Base-by-base conservation (phyloP, 805 yeast species). In the Hanseniaspora guilliermondii region DNA sequence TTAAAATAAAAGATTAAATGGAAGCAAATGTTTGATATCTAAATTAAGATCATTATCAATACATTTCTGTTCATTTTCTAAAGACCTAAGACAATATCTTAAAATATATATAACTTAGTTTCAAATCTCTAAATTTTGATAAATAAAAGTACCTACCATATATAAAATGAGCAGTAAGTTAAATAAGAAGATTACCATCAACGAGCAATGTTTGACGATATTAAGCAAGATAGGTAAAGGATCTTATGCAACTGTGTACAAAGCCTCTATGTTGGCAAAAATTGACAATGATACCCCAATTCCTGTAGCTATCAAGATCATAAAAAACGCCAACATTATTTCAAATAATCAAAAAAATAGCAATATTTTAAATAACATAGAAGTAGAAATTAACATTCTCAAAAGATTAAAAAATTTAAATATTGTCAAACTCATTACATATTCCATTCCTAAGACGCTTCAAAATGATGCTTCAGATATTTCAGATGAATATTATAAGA, bases 191-290 rank as follows among this genome's bases (percentile, higher is more conserved):
- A 44, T 44, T 21, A 44, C 25, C 5, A 32, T 44, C 25, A 44
- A 44, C 14, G n/a, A 44, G 2, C 36, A 30, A 22, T 11, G n/a
- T 2, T 17, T 52, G n/a, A 37, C 40, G 4, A 52, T 67, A 27
- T 69, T 63, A 44, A 65, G 63, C 38, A 95, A 88, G 66, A 91
- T 93, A 53, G 98, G 98, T 24, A 81, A 85, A 62, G 98, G 98
- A 35, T 85, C 95, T 8, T 93, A 93, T 72, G 98, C 98, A 61
- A 84, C 83, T 58, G 98, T 93, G 25, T 91, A 85, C 72, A 88
- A 87, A 68, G 96, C 96, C n/a, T 27, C 30, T 9, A 35, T 14
- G 21, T 19, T 36, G 2, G 8, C 39, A 2, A 39, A 33, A 6
- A 30, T n/a, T 17, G 32, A 19, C 16, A 42, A 8, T 4, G 24